phyloP scores from a whole-genome alignment of 805 yeast genomes.

The Schwanniomyces yamadae region DNA sequence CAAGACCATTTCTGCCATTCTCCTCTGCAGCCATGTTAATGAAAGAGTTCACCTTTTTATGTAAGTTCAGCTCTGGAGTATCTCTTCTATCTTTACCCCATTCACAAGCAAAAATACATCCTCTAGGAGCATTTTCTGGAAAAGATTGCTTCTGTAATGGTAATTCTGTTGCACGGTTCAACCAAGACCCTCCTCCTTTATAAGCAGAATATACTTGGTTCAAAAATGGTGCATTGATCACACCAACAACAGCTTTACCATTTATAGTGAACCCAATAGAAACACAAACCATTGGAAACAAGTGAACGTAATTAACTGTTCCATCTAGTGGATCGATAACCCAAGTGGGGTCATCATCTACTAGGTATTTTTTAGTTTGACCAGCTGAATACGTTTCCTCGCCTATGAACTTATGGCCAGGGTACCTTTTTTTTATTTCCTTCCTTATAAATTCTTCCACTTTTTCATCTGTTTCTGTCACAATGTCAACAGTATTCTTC shows the following conservation, averaged over 20 bases:
- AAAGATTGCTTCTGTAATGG: constrained; percentile 10
- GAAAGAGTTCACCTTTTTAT: constrained; percentile 10
- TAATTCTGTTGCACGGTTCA: constrained; percentile 7
- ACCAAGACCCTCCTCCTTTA: constrained; percentile 14
- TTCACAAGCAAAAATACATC: constrained; percentile 16
- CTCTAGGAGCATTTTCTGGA: constrained; percentile 12
- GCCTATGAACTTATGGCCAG: constrained; percentile 13
- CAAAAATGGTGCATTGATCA: constrained; percentile 14
- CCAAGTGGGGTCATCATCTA: constrained; percentile 14
- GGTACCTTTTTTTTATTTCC: constrained; percentile 7
- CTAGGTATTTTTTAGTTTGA: constrained; percentile 9
- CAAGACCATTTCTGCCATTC: constrained; percentile 8
- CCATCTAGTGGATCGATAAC: constrained; percentile 16
- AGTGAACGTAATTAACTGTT: constrained; percentile 15
- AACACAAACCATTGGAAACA: constrained; percentile 15
- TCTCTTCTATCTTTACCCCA: constrained; percentile 16
- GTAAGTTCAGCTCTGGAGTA: constrained; percentile 10
- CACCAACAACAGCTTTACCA: constrained; percentile 14
- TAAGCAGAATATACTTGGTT: constrained; percentile 13
- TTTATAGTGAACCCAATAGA: constrained; percentile 14
- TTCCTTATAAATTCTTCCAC: constrained; percentile 12
- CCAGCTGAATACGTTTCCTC: constrained; percentile 15
- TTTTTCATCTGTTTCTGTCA: constrained; percentile 13
- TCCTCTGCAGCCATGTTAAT: constrained; percentile 13
- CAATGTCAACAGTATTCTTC: constrained; percentile 14